Evolutionary conservation across 208 protist species (phyloP), one percentile per base, ranked within the genome.

Genomic region (Trypanosoma rangeli): DNA sequence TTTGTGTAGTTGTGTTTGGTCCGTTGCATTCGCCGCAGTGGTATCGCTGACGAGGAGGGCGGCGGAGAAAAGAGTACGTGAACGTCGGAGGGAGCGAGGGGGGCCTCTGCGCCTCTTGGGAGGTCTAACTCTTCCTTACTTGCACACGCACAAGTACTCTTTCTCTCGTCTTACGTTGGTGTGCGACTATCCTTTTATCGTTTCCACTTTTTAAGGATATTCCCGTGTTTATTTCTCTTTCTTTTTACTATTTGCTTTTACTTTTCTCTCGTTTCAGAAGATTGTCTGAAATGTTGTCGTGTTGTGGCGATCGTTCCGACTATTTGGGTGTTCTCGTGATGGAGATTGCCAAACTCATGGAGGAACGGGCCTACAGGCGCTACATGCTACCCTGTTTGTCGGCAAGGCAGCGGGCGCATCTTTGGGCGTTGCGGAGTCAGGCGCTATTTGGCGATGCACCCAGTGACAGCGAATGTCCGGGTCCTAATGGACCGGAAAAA

Each of bases 401-500:
- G 10, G 70, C 50, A 5, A 73, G 80, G 63, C 76, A 85, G n/a
- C 66, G 57, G 22, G 64, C 72, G 28, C 83, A 82, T 13, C 78
- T 94, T 8, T 82, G 84, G 57, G 84, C 88, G 31, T 74, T 94
- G 54, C 82, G 84, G 5, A 63, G 81, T 68, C 88, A 94, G 42
- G 85, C 84, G 10, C 70, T 90, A 39, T 85, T 85, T 65, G 88
- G 88, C 9, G 85, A 94, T 55, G 88, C 88, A 13, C 88, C 85
- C 18, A 53, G 24, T 37, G 64, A 67, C 24, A 0, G 31, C 44
- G 57, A 68, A 9, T n/a, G 24, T 26, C 31, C 39, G 16, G 60
- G 2, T 13, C 15, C 28, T 10, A 64, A 69, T 10, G 18, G 57
- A 3, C 52, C 64, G 35, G 33, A 5, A 28, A 59, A 64, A 46